phyloP scores from a whole-genome alignment of 2,329 filamentous ascomycete genomes.

The Cryphonectria nitschkei region DNA sequence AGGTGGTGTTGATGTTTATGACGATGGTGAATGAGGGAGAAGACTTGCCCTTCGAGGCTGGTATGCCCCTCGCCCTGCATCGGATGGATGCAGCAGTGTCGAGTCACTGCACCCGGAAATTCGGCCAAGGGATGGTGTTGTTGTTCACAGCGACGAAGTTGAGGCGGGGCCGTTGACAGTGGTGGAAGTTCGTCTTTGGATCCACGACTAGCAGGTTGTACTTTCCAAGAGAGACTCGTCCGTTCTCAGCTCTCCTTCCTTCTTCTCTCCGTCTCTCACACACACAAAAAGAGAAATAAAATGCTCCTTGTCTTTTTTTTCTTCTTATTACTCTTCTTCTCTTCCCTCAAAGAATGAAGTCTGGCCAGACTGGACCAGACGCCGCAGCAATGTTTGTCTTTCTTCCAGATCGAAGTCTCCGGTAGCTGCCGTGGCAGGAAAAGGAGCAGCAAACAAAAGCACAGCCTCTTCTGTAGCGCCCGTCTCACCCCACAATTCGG shows the following conservation, averaged over 20 bases:
- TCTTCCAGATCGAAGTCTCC: background rate
- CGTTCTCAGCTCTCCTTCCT: no score
- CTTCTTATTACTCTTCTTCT: background rate
- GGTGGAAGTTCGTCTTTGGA: background rate
- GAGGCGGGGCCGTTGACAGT: background rate
- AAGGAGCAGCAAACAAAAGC: conserved; percentile 8
- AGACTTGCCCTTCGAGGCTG: background rate
- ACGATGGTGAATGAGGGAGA: background rate
- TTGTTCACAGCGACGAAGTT: background rate
- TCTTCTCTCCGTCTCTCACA: background rate
- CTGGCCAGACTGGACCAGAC: background rate
- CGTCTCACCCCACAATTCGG: conserved; percentile 1
- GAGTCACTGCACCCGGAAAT: background rate
- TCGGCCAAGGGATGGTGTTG: background rate
- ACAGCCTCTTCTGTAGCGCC: background rate
- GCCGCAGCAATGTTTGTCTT: background rate
- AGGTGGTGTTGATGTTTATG: background rate
- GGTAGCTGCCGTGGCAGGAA: background rate
- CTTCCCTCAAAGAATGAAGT: no score
- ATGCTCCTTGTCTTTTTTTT: background rate
- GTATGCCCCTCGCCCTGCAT: conserved; percentile 1
- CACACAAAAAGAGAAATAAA: background rate
- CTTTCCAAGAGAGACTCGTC: background rate
- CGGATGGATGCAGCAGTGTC: background rate
- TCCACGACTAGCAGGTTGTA: background rate